A percentile compares a stretch with the other conserved stretches of the same genome.
Evolutionary conservation across 140 eudicot genomes (phyloP).

Genomic region (Senecio squalidus): DNA sequence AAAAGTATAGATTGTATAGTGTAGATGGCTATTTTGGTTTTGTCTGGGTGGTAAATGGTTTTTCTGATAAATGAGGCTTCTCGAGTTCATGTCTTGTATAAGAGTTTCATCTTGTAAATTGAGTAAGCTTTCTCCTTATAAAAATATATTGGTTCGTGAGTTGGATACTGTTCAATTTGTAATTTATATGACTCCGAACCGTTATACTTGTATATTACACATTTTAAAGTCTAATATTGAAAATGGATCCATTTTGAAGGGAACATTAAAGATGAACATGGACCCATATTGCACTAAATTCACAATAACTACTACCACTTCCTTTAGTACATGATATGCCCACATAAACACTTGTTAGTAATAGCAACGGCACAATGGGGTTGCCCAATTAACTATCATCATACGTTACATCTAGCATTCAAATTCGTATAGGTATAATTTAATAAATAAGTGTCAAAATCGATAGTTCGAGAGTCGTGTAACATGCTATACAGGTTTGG

Average conservation of each 20-base stretch:
- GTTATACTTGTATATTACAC: neutral
- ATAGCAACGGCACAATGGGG: neutral
- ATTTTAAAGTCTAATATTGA: neutral
- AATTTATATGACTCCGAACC: too few species aligned
- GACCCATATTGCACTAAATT: conserved; percentile 1
- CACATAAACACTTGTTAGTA: neutral
- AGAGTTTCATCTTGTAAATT: too few species aligned
- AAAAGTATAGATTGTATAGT: too few species aligned
- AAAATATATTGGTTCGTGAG: too few species aligned
- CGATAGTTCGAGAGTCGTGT: too few species aligned
- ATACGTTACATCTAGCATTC: neutral
- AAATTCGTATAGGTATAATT: neutral
- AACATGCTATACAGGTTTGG: neutral
- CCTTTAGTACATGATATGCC: neutral
- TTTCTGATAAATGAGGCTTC: too few species aligned
- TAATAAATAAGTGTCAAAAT: neutral
- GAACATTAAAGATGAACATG: conserved; percentile 2
- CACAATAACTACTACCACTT: conserved; percentile 1
- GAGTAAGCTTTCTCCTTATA: too few species aligned
- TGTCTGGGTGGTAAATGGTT: too few species aligned
- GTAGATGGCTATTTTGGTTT: too few species aligned
- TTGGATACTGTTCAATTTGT: too few species aligned
- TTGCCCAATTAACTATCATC: neutral
- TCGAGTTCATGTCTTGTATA: too few species aligned
- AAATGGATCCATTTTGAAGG: neutral